Conservation (phyloP, 306 rosid species). For the Carpinus fangiana region DNA sequence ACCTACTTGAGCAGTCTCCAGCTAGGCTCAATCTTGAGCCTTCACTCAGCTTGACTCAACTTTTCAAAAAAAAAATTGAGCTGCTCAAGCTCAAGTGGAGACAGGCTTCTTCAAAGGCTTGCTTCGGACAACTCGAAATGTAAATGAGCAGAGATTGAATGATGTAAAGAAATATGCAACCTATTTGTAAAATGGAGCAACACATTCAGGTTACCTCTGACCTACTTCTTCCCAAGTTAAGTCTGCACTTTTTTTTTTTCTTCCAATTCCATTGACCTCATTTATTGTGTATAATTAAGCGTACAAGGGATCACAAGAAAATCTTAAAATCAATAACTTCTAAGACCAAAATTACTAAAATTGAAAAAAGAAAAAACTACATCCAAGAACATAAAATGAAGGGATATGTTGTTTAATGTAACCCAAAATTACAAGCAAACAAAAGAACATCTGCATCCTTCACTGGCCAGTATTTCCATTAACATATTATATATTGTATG, state of each 20-base stretch:
- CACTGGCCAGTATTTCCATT: background rate
- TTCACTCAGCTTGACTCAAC: background rate
- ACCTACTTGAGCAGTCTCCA: background rate
- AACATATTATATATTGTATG: background rate
- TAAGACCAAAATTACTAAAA: background rate
- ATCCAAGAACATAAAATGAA: background rate
- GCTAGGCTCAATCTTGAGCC: background rate
- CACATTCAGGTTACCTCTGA: background rate
- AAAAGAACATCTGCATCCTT: slow-evolving; percentile 3
- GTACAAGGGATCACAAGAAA: background rate
- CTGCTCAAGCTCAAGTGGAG: background rate
- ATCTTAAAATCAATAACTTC: background rate
- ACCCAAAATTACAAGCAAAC: background rate
- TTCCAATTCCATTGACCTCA: background rate
- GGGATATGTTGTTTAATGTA: slow-evolving; percentile 12
- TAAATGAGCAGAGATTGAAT: background rate
- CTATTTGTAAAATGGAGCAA: background rate
- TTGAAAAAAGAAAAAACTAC: too few relatives aligned
- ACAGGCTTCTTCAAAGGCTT: background rate
- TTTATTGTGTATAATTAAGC: background rate
- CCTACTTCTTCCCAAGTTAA: background rate
- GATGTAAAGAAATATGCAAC: background rate
- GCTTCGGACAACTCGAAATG: background rate
- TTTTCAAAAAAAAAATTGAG: background rate
- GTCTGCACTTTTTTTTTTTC: background rate